Conservation (phyloP, 1,284 basidiomycete species). For the Stygiomarasmius scandens region DNA sequence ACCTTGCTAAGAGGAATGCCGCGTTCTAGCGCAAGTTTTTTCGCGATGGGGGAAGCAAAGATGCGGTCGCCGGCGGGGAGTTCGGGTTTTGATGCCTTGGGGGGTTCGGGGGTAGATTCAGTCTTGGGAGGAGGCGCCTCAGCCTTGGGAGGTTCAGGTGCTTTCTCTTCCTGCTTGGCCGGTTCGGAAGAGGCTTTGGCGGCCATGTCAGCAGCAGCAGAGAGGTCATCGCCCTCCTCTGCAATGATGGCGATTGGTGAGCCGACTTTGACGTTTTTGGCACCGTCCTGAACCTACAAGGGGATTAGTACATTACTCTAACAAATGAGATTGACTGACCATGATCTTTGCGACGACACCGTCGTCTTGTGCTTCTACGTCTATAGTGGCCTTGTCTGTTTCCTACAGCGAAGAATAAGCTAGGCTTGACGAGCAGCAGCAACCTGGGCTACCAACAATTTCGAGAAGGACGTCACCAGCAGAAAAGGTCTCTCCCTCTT, state of each 20-base stretch:
- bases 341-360: conserved; percentile 94
- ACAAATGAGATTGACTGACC: conserved; percentile 39
- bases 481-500: conserved; percentile 89
- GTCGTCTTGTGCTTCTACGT: conserved; percentile 98
- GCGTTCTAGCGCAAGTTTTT: conserved; percentile 94
- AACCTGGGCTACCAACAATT: conserved; percentile 67
- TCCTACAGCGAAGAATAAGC: conserved; percentile 57
- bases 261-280: conserved; percentile 88
- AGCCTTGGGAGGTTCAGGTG: conserved; percentile 41
- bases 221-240: conserved; percentile 93
- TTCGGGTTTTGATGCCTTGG: conserved; percentile 49
- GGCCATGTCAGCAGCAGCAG: conserved; percentile 81
- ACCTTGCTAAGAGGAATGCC: conserved; percentile 91
- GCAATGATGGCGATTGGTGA: conserved; percentile 87
- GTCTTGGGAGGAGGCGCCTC: conserved; percentile 19
- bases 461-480: conserved; percentile 93
- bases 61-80: conserved; percentile 77
- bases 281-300: conserved; percentile 73
- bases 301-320: conserved; percentile 9
- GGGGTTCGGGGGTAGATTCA: conserved; percentile 32
- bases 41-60: conserved; percentile 94
- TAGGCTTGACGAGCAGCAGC: conserved; percentile 4
- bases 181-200: conserved; percentile 52
- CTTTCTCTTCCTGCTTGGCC: conserved; percentile 44
- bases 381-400: conserved; percentile 99